Base-by-base conservation (phyloP, 2,329 filamentous ascomycete genomes). In the Venturia oleaginea region DNA sequence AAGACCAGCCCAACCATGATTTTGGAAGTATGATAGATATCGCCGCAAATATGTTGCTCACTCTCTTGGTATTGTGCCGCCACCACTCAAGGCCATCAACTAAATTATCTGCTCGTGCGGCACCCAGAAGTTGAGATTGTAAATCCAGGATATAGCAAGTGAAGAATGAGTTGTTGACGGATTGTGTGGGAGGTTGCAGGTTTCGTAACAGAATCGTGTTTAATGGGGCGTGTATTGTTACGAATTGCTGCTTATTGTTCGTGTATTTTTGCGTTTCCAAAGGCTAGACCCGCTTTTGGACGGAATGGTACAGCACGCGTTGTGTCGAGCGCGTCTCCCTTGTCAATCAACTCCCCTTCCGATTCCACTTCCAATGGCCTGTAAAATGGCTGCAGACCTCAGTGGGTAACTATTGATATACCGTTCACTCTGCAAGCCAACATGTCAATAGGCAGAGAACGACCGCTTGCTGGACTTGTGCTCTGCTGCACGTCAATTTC, bases 401-500 rank as follows among this genome's bases (percentile, higher is more conserved):
- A 57, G 51, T 57, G 30, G n/a, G 51, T 19, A 7, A 7, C 48
- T 57, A 6, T 17, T 10, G 0, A 32, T 42, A 27, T 19, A n/a
- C n/a, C n/a, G 24, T n/a, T 13, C n/a, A 4, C 13, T 22, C 11
- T 17, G 2, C 1, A 40, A 27, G 7, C 37, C 32, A 15, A 60
- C 34, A 30, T n/a, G 24, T 11, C 4, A 8, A 19, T n/a, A 60
- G 59, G 37, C 22, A 40, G 59, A 43, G 59, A 60, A 37, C 59
- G 59, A 40, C 63, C 63, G n/a, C 51, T 64, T 19, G 54, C 54
- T 13, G 63, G 63, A 38, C 51, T 55, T 13, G 55, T 64, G 30
- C 24, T 64, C 22, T 64, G 63, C 55, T 64, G 63, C 43, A 64
- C 63, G 7, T 42, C 37, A 17, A 64, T 64, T 27, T 17, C 30